phyloP scores from a whole-genome alignment of 2,329 filamentous ascomycete genomes.

The Piedraia hortae region DNA sequence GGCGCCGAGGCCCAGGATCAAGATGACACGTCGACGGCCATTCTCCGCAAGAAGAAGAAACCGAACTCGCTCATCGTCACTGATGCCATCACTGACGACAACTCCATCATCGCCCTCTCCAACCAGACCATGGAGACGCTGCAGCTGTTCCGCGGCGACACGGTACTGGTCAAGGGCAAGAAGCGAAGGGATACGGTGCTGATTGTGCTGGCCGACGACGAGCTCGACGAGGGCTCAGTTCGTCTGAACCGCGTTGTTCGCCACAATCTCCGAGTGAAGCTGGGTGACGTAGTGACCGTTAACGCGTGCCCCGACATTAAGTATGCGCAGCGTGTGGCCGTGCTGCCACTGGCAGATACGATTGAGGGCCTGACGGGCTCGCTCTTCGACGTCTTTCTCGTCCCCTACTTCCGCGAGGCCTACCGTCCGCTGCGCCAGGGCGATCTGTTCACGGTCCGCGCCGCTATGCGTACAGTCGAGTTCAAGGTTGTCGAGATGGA shows the following conservation, averaged over 20 bases:
- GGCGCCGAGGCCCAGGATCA: conserved; percentile 9
- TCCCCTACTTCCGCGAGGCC: conserved; percentile 96
- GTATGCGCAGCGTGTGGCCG: conserved; percentile 98
- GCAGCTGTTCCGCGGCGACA: conserved; percentile 95
- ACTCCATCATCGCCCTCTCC: conserved; percentile 93
- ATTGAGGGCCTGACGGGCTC: conserved; percentile 94
- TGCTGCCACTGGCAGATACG: conserved; percentile 92
- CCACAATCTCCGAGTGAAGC: conserved; percentile 95
- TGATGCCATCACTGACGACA: conserved; percentile 96
- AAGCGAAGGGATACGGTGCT: conserved; percentile 98
- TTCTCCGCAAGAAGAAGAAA: conserved; percentile 99
- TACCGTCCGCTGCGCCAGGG: conserved; percentile 94
- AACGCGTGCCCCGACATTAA: conserved; percentile 98
- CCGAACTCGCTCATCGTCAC: conserved; percentile 96
- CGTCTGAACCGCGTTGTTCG: conserved; percentile 96
- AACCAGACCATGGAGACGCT: conserved; percentile 98
- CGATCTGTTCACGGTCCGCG: conserved; percentile 87
- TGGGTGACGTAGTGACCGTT: conserved; percentile 90
- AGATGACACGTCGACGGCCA: conserved; percentile 80
- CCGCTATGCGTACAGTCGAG: conserved; percentile 96
- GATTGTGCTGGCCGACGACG: conserved; percentile 91
- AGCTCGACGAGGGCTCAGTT: conserved; percentile 87
- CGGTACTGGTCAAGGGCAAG: conserved; percentile 94
- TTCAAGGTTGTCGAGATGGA: conserved; percentile 99
- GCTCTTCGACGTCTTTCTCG: conserved; percentile 95